Evolutionary conservation across 768 basidiomycete species (phyloP).

Genomic region (Brasilioporus rufonigricans): DNA sequence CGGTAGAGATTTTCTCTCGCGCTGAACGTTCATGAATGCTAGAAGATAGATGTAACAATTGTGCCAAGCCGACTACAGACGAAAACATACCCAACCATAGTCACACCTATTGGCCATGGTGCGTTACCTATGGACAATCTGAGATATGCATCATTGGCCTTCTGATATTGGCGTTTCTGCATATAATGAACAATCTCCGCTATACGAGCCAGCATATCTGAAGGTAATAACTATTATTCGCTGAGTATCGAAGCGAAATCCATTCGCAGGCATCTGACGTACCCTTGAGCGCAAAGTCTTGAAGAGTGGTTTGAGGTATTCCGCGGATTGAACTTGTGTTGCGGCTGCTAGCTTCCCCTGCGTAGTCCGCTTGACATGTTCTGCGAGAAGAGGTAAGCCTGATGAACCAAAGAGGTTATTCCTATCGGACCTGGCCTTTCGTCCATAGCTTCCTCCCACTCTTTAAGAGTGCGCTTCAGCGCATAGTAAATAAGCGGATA

Average conservation of each 20-base stretch:
- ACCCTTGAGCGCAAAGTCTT: conserved; percentile 86
- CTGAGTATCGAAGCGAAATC: conserved; percentile 9
- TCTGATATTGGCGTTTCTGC: conserved; percentile 95
- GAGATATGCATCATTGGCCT: conserved; percentile 95
- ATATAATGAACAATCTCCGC: conserved; percentile 95
- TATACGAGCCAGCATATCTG: conserved; percentile 81
- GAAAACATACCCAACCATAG: conserved; percentile 88
- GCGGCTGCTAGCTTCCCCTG: conserved; percentile 95
- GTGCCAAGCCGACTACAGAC: background rate
- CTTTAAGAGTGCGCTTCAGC: conserved; percentile 86
- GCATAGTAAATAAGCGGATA: conserved; percentile 98
- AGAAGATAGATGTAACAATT: background rate
- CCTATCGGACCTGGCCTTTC: conserved; percentile 74
- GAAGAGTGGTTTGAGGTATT: conserved; percentile 97
- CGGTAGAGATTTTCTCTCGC: conserved; percentile 95
- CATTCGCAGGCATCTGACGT: conserved; percentile 29
- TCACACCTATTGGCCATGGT: conserved; percentile 99
- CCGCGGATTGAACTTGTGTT: conserved; percentile 91
- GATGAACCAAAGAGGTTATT: background rate
- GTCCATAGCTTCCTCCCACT: conserved; percentile 96
- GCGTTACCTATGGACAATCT: conserved; percentile 97
- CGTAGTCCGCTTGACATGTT: conserved; percentile 80
- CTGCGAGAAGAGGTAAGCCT: conserved; percentile 36
- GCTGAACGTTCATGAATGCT: conserved; percentile 98
- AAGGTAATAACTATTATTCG: conserved; percentile 61